Conservation (phyloP, 306 rosid species). For the Vigna unguiculata region DNA sequence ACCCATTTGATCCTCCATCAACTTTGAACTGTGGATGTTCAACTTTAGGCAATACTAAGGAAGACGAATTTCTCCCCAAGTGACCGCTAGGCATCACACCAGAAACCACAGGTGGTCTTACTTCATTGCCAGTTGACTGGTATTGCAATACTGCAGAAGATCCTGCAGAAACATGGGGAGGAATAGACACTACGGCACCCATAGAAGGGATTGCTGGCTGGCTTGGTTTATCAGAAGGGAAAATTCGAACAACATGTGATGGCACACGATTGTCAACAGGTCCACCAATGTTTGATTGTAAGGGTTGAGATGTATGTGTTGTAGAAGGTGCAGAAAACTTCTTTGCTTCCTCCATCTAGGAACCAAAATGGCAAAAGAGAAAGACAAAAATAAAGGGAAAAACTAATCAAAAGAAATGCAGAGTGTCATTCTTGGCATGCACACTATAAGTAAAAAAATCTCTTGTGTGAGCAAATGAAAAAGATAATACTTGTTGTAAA, state of each 20-base stretch:
- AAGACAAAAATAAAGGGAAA: slow-evolving; percentile 6
- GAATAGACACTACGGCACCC: slow-evolving; percentile 55
- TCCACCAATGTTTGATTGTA: slow-evolving; percentile 58
- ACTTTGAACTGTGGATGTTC: slow-evolving; percentile 69
- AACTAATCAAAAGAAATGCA: slow-evolving; percentile 21
- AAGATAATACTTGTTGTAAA: neutral
- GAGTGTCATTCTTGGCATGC: neutral
- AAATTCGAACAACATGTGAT: slow-evolving; percentile 56
- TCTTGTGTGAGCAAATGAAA: neutral
- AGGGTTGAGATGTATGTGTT: slow-evolving; percentile 66
- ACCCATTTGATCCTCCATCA: slow-evolving; percentile 72
- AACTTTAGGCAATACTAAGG: slow-evolving; percentile 62
- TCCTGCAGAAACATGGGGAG: slow-evolving; percentile 60
- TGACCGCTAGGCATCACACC: slow-evolving; percentile 66
- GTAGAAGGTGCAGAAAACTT: slow-evolving; percentile 69
- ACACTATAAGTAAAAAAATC: slow-evolving; percentile 2
- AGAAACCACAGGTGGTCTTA: slow-evolving; percentile 61
- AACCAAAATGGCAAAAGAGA: slow-evolving; percentile 24
- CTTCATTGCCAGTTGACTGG: slow-evolving; percentile 64
- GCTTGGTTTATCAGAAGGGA: slow-evolving; percentile 64
- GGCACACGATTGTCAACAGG: slow-evolving; percentile 65
- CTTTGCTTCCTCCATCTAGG: slow-evolving; percentile 92
- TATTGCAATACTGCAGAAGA: slow-evolving; percentile 63
- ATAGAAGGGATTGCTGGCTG: slow-evolving; percentile 54
- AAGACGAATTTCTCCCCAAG: slow-evolving; percentile 74